phyloP scores from a whole-genome alignment of 2,329 filamentous ascomycete genomes.

The Pestalotiopsis sp. region DNA sequence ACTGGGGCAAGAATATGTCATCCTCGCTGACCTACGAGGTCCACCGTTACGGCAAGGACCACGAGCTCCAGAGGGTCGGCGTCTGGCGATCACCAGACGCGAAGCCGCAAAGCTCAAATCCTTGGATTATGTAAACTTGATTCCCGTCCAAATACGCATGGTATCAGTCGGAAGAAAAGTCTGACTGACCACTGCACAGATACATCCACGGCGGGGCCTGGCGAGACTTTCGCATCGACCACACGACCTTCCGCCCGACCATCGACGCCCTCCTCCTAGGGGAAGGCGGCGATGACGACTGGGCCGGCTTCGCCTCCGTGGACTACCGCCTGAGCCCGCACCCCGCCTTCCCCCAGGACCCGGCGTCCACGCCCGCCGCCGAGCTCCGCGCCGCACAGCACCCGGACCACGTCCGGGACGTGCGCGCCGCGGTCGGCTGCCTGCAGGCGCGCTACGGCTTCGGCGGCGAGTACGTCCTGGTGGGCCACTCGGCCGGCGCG shows the following conservation, averaged over 20 bases:
- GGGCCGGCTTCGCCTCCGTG: constrained; percentile 66
- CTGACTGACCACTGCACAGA: constrained; percentile 23
- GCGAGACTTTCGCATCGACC: constrained; percentile 57
- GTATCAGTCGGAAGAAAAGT: neutral
- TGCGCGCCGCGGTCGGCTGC: constrained; percentile 51
- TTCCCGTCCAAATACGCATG: neutral
- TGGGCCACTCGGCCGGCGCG: constrained; percentile 66
- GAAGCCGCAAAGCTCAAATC: constrained; percentile 20
- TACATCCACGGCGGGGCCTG: constrained; percentile 67
- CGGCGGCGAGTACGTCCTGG: constrained; percentile 51
- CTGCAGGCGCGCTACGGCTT: constrained; percentile 49
- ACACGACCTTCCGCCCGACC: constrained; percentile 40
- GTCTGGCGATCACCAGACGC: constrained; percentile 40
- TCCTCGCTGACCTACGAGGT: constrained; percentile 29
- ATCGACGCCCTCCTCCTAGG: constrained; percentile 43
- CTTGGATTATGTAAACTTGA: constrained; percentile 31
- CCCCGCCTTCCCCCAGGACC: constrained; percentile 48
- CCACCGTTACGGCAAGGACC: constrained; percentile 29
- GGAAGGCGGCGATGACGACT: constrained; percentile 24
- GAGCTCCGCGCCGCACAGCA: constrained; percentile 50
- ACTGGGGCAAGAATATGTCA: constrained; percentile 22
- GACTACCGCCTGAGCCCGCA: constrained; percentile 65
- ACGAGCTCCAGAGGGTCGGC: constrained; percentile 47
- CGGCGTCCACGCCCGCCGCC: constrained; percentile 33
- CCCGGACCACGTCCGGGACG: constrained; percentile 63